A percentile compares a stretch with the other conserved stretches of the same genome.
phyloP scores from a whole-genome alignment of 768 basidiomycete species.

The Lentinula edodes region DNA sequence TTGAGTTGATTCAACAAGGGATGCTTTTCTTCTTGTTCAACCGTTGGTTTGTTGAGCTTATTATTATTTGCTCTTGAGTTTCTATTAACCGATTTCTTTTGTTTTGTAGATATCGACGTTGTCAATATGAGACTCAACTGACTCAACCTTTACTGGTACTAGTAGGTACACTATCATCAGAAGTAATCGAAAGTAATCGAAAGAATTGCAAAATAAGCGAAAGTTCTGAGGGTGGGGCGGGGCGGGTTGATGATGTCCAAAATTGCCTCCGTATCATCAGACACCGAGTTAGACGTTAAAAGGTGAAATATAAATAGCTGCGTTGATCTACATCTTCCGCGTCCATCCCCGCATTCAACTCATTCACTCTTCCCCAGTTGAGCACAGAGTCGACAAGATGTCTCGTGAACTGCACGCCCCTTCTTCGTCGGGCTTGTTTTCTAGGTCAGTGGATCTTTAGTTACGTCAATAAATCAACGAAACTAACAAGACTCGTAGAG shows the following conservation, averaged over 20 bases:
- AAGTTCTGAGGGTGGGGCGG: background rate
- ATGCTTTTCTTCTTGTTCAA: no score
- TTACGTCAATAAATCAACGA: background rate
- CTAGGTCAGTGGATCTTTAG: background rate
- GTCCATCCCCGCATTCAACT: background rate
- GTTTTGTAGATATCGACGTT: no score
- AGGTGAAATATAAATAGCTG: background rate
- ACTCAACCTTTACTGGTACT: background rate
- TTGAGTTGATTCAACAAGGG: no score
- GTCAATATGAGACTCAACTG: background rate
- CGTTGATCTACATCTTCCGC: background rate
- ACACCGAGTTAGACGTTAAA: background rate
- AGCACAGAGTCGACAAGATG: background rate
- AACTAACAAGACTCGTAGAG: background rate
- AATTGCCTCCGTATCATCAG: background rate
- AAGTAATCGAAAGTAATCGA: background rate
- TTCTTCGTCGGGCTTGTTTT: background rate
- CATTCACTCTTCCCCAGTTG: background rate
- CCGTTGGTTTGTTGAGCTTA: no score
- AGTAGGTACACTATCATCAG: background rate
- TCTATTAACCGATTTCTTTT: no score
- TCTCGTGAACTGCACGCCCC: background rate
- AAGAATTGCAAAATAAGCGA: background rate
- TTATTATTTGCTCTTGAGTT: no score
- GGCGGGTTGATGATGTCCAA: background rate